Conservation (phyloP, 164 flowering plant genomes). For the Aristolochia californica region DNA sequence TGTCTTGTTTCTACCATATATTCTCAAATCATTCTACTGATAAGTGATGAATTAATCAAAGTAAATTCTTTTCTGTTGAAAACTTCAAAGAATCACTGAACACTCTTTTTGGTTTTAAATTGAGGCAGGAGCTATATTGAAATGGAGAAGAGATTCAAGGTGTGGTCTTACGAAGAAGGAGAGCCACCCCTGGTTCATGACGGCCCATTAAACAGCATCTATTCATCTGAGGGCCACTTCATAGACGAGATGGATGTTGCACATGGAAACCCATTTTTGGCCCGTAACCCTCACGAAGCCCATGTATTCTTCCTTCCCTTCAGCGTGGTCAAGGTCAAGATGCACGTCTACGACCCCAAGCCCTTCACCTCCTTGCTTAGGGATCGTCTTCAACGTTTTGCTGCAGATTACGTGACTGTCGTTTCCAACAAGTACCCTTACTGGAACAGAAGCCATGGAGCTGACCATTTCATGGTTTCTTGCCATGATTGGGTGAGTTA, state of each 20-base stretch:
- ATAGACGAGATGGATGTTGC: constrained; percentile 8
- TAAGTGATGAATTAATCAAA: no score
- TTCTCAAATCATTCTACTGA: no score
- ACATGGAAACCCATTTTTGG: background rate
- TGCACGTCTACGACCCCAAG: constrained; percentile 4
- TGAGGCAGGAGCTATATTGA: constrained; percentile 9
- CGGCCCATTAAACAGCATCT: constrained; percentile 9
- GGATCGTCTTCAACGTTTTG: constrained; percentile 4
- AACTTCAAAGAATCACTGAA: no score
- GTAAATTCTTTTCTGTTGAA: no score
- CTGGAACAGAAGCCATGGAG: constrained; percentile 10
- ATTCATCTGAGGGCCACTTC: constrained; percentile 8
- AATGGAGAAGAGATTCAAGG: constrained; percentile 10
- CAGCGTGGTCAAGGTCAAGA: constrained; percentile 6
- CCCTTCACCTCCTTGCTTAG: constrained; percentile 3
- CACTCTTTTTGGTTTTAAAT: no score
- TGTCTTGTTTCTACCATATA: no score
- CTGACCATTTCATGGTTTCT: constrained; percentile 13
- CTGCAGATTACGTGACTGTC: constrained; percentile 5
- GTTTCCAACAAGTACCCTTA: constrained; percentile 7
- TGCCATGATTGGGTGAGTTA: constrained; percentile 13
- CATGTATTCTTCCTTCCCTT: constrained; percentile 10
- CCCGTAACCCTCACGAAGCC: constrained; percentile 6
- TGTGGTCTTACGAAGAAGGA: constrained; percentile 7
- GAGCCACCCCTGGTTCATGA: constrained; percentile 7